phyloP scores from a whole-genome alignment of 805 yeast genomes.

The Scheffersomyces coipomensis region DNA sequence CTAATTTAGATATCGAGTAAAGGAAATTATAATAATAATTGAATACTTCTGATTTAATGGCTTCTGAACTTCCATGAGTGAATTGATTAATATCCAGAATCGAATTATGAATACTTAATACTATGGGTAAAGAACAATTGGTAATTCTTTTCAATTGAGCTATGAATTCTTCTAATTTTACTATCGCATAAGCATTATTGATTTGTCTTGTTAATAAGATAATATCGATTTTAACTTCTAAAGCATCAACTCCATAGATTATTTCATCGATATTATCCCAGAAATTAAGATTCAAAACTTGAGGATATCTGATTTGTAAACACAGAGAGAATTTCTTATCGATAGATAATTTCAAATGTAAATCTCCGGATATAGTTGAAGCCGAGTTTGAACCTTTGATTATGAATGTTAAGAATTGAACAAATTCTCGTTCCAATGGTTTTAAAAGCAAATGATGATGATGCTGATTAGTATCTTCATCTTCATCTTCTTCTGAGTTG shows the following conservation, averaged over 20 bases:
- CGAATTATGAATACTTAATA: slow-evolving; percentile 5
- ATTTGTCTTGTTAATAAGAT: background rate
- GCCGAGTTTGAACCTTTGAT: slow-evolving; percentile 9
- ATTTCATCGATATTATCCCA: slow-evolving; percentile 3
- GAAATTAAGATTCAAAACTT: background rate
- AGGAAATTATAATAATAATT: slow-evolving; percentile 5
- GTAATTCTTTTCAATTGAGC: slow-evolving; percentile 8
- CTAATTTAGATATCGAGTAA: slow-evolving; percentile 4
- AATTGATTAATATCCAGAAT: slow-evolving; percentile 6
- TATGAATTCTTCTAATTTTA: slow-evolving; percentile 6
- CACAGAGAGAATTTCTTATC: slow-evolving; percentile 7
- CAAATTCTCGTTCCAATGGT: slow-evolving; percentile 2
- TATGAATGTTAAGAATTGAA: slow-evolving; percentile 9
- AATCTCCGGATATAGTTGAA: slow-evolving; percentile 2
- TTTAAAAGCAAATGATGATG: slow-evolving; percentile 2
- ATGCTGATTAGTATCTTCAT: no score
- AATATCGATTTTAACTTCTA: slow-evolving; percentile 10
- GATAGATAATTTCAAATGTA: slow-evolving; percentile 3
- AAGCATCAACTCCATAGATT: slow-evolving; percentile 9
- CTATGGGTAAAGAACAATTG: slow-evolving; percentile 7
- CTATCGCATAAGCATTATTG: background rate
- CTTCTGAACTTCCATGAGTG: slow-evolving; percentile 1
- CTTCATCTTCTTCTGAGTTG: background rate
- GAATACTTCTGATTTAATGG: slow-evolving; percentile 2
- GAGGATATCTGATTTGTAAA: slow-evolving; percentile 8